phyloP scores from a whole-genome alignment of 208 protist species.

The Acanthamoeba triangularis region DNA sequence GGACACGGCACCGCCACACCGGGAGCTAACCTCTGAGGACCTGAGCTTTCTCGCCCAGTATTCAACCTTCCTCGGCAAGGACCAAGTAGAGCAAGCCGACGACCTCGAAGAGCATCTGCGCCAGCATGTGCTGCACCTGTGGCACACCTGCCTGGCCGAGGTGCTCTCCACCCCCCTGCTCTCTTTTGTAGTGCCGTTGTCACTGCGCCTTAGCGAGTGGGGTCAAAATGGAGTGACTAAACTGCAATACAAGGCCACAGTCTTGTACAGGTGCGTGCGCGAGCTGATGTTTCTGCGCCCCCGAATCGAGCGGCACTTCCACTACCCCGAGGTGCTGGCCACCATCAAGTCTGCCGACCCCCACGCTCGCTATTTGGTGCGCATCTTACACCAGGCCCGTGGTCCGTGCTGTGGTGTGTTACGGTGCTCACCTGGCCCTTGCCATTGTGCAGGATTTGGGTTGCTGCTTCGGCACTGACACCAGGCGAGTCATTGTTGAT shows the following conservation, averaged over 20 bases:
- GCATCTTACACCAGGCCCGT: neutral
- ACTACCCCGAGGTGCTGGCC: neutral
- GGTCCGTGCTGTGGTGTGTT: neutral
- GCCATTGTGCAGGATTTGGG: neutral
- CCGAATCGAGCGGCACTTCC: neutral
- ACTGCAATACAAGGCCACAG: conserved; percentile 9
- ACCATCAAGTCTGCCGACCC: neutral
- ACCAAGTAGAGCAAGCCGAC: too few relatives aligned
- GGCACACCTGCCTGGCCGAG: conserved; percentile 45
- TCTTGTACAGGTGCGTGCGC: conserved; percentile 40
- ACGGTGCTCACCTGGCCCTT: neutral
- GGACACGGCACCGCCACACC: too few relatives aligned
- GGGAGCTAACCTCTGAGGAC: too few relatives aligned
- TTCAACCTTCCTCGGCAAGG: too few relatives aligned
- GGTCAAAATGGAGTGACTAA: too few relatives aligned
- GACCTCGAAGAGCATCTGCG: neutral
- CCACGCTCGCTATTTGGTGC: conserved; percentile 6
- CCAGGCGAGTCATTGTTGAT: conserved; percentile 19
- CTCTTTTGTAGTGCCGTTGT: neutral
- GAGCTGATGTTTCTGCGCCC: conserved; percentile 43
- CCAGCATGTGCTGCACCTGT: conserved; percentile 29
- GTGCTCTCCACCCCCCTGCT: neutral
- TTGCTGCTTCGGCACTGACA: conserved; percentile 62
- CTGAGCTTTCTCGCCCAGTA: too few relatives aligned
- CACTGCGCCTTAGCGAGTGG: too few relatives aligned